These are phyloP conservation scores for Pichia sorboxylosa DNA, from an alignment of 1,139 yeast species.

Conservation along the genomic window DNA sequence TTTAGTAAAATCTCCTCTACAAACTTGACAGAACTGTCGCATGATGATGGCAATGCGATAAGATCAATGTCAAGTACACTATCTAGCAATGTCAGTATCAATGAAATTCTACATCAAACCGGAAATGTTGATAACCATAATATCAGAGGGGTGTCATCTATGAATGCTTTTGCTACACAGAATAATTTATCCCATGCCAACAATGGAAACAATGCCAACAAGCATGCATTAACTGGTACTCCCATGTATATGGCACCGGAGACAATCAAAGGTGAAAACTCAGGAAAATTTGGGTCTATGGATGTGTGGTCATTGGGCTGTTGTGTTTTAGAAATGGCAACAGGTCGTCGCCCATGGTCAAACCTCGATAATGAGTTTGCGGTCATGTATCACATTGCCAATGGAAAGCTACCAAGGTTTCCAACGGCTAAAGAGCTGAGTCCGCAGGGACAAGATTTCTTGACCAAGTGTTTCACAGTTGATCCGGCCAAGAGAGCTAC, in stretches of 20 bases:
- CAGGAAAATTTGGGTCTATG: slow-evolving; percentile 59
- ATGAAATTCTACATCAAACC: slow-evolving; percentile 1
- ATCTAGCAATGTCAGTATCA: slow-evolving; percentile 5
- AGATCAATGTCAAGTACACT: slow-evolving; percentile 2
- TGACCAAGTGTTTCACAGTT: slow-evolving; percentile 68
- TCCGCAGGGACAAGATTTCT: slow-evolving; percentile 56
- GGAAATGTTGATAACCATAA: background rate
- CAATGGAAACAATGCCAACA: slow-evolving; percentile 1
- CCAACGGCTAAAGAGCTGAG: slow-evolving; percentile 75
- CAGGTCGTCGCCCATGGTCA: slow-evolving; percentile 81
- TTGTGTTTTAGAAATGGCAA: slow-evolving; percentile 72
- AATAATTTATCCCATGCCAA: too few relatives aligned
- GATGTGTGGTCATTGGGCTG: slow-evolving; percentile 84
- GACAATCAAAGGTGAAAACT: slow-evolving; percentile 68
- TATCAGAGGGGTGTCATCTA: background rate
- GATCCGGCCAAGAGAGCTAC: slow-evolving; percentile 73
- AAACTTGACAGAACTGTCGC: background rate
- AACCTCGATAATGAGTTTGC: slow-evolving; percentile 96
- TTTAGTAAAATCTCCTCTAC: too few relatives aligned
- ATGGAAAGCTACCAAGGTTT: slow-evolving; percentile 81
- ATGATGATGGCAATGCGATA: background rate
- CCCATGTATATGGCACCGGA: slow-evolving; percentile 99
- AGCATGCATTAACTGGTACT: slow-evolving; percentile 69
- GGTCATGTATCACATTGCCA: slow-evolving; percentile 95
- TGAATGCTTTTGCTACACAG: background rate